phyloP scores from a whole-genome alignment of 1,284 basidiomycete species.

The Heliocybe sulcata region DNA sequence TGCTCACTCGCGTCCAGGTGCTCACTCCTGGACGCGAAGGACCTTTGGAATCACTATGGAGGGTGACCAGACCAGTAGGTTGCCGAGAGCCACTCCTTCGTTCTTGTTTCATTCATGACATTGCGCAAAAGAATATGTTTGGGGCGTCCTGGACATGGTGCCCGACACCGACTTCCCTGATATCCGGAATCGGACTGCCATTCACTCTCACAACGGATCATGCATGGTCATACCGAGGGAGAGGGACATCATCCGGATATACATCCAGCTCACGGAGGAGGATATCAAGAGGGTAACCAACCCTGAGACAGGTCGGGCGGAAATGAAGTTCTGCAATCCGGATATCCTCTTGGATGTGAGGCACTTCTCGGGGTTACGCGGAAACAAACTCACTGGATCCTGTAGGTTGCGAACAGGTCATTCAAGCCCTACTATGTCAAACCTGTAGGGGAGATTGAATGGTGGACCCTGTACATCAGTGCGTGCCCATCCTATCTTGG shows the following conservation, averaged over 20 bases:
- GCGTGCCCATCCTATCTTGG: slow-evolving; percentile 9
- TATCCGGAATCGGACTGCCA: slow-evolving; percentile 61
- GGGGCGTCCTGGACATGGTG: slow-evolving; percentile 72
- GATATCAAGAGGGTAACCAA: slow-evolving; percentile 42
- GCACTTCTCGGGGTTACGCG: slow-evolving; percentile 3
- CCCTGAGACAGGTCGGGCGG: slow-evolving; percentile 45
- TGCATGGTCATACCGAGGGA: slow-evolving; percentile 76
- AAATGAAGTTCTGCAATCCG: slow-evolving; percentile 53
- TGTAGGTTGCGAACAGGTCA: slow-evolving; percentile 51
- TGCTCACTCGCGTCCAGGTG: slow-evolving; percentile 29
- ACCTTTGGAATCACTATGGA: slow-evolving; percentile 62
- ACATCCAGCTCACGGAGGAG: slow-evolving; percentile 50
- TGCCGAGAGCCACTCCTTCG: not conserved
- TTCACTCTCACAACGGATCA: slow-evolving; percentile 48
- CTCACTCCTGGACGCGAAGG: slow-evolving; percentile 79
- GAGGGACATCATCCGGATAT: slow-evolving; percentile 63
- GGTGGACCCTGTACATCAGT: slow-evolving; percentile 77
- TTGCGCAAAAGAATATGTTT: slow-evolving; percentile 47
- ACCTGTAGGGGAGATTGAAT: slow-evolving; percentile 53
- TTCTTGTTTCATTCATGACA: not conserved
- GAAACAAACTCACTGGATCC: not conserved
- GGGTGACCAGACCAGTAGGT: slow-evolving; percentile 61
- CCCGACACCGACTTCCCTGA: slow-evolving; percentile 79
- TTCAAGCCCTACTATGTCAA: slow-evolving; percentile 64
- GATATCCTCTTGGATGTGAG: slow-evolving; percentile 55